These are phyloP conservation scores for Rosellinia necatrix DNA, from an alignment of 2,329 filamentous ascomycete species.

Conservation along the genomic window DNA sequence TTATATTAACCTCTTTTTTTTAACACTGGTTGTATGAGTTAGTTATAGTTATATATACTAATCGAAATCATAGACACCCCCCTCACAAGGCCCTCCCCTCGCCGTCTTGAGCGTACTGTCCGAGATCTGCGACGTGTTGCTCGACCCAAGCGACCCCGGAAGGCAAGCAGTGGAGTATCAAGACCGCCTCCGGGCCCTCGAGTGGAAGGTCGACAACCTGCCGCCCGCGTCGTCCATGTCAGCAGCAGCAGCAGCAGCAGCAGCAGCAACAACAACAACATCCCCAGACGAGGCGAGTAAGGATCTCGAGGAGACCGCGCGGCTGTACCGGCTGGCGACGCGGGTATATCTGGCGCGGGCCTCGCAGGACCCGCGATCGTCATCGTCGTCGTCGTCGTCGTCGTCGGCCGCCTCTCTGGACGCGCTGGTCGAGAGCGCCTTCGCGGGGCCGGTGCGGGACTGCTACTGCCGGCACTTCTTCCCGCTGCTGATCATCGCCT, in stretches of 20 bases:
- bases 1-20: too few relatives aligned
- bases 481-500: constrained; percentile 43
- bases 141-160: constrained; percentile 30
- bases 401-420: constrained; percentile 31
- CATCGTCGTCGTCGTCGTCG: too few relatives aligned
- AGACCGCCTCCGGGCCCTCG: constrained; percentile 21
- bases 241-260: too few relatives aligned
- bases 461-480: constrained; percentile 41
- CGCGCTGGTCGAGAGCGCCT: constrained; percentile 26
- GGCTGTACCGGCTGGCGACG: constrained; percentile 30
- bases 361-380: constrained; percentile 33
- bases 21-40: too few relatives aligned
- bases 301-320: constrained; percentile 11
- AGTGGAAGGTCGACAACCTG: constrained; percentile 20
- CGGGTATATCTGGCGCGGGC: constrained; percentile 32
- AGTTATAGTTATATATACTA: too few relatives aligned
- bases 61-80: constrained; percentile 4
- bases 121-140: constrained; percentile 31
- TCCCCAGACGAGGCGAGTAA: not conserved
- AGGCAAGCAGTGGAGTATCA: constrained; percentile 23
- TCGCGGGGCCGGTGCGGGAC: constrained; percentile 14
- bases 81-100: constrained; percentile 22
- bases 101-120: constrained; percentile 31
- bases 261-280: too few relatives aligned
- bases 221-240: not conserved